Evolutionary conservation across 768 basidiomycete genomes (phyloP).

Genomic region (Leccinum obscurum): DNA sequence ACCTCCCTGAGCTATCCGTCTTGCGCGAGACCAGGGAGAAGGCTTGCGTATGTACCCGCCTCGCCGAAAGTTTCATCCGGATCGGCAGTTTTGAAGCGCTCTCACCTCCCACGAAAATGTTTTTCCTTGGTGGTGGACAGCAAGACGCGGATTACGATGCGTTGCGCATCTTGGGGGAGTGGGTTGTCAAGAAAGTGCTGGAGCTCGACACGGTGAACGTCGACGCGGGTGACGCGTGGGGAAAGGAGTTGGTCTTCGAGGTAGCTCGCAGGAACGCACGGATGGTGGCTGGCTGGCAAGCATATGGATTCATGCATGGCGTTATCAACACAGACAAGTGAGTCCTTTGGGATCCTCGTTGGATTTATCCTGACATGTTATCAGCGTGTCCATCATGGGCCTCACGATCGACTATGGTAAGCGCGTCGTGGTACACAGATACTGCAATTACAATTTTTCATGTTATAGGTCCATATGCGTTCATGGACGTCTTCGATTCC

Average conservation of each 20-base stretch:
- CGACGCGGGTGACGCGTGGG: slow-evolving; percentile 61
- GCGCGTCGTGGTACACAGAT: slow-evolving; percentile 5
- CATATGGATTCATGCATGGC: slow-evolving; percentile 91
- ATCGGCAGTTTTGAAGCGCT: slow-evolving; percentile 90
- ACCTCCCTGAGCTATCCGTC: slow-evolving; percentile 73
- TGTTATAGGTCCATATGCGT: slow-evolving; percentile 77
- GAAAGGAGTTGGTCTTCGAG: slow-evolving; percentile 69
- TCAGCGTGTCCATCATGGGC: slow-evolving; percentile 72
- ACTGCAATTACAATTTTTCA: neutral
- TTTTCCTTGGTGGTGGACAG: slow-evolving; percentile 78
- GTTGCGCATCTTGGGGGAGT: slow-evolving; percentile 72
- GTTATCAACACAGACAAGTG: slow-evolving; percentile 98
- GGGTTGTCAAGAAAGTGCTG: slow-evolving; percentile 65
- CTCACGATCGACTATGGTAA: slow-evolving; percentile 76
- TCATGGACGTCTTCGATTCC: slow-evolving; percentile 91
- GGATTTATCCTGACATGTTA: slow-evolving; percentile 8
- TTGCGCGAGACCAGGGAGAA: slow-evolving; percentile 71
- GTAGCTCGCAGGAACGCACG: slow-evolving; percentile 80
- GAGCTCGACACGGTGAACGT: slow-evolving; percentile 42
- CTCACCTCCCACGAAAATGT: slow-evolving; percentile 61
- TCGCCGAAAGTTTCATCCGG: slow-evolving; percentile 89
- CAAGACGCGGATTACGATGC: slow-evolving; percentile 75
- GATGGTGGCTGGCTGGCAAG: slow-evolving; percentile 97
- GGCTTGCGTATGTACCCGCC: slow-evolving; percentile 72
- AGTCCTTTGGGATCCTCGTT: slow-evolving; percentile 17